These are phyloP conservation scores for Ustilago curta DNA, from an alignment of 1,284 basidiomycete genomes.

Conservation along the genomic window DNA sequence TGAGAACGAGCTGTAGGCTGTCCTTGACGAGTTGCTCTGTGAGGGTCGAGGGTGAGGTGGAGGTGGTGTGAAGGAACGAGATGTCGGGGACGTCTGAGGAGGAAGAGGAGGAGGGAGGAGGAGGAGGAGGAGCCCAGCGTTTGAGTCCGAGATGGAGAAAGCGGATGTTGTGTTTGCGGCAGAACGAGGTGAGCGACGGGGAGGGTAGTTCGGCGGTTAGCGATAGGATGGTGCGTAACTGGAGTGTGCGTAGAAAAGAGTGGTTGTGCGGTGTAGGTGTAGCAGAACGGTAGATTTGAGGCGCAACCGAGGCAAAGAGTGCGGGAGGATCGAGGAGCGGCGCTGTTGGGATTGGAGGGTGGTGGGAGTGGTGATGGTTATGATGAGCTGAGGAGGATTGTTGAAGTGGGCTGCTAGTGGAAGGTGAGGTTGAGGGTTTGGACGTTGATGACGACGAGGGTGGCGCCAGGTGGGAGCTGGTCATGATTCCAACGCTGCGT, in stretches of 20 bases:
- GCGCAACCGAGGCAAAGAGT: conserved; percentile 57
- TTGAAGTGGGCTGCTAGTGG: conserved; percentile 1
- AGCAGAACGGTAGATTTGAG: conserved; percentile 60
- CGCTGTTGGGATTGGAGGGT: conserved; percentile 36
- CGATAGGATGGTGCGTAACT: conserved; percentile 58
- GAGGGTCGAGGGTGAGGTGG: conserved; percentile 34
- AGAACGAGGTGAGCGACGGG: conserved; percentile 44
- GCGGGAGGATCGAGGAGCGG: conserved; percentile 55
- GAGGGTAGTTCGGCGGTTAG: conserved; percentile 63
- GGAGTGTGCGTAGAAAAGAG: conserved; percentile 49
- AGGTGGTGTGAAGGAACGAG: conserved; percentile 25
- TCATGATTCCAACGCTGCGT: conserved; percentile 3
- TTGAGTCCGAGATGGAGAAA: conserved; percentile 59
- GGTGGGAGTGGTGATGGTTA: conserved; percentile 15
- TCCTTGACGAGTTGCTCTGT: conserved; percentile 63
- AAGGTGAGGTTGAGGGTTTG: conserved; percentile 7
- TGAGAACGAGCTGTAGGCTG: conserved; percentile 58
- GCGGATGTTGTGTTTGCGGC: conserved; percentile 37
- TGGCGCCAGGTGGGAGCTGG: conserved; percentile 26
- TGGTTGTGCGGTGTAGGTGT: conserved; percentile 47
- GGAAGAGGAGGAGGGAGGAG: conserved; percentile 21
- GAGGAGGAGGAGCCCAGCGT: conserved; percentile 21
- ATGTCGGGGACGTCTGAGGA: conserved; percentile 9
- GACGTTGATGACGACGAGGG: background rate
- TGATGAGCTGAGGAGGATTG: conserved; percentile 11